Evolutionary conservation across 768 basidiomycete genomes (phyloP), one percentile per base, ranked within the genome.

Genomic region (Cystobasidium tubakii): DNA sequence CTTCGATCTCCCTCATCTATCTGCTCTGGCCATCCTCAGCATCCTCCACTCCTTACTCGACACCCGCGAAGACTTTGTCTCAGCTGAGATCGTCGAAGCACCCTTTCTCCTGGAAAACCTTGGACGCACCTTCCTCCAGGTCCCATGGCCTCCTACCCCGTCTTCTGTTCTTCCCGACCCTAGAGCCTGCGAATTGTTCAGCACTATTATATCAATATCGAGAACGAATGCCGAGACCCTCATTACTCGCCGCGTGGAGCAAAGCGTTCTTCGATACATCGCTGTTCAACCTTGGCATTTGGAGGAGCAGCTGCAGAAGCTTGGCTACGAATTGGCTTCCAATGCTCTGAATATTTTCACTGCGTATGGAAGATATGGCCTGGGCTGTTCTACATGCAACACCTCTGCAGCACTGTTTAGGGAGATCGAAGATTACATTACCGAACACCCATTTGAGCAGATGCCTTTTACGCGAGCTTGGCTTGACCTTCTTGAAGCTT

Each of bases 11-110:
- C 69, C 69, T 4, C n/a, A 44, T 13, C 15, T 55, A 10, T 29
- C 54, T 34, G 23, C 31, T 12, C 10, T 29, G 3, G 12, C 53
- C 13, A 57, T 55, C 33, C 55, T 71, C 13, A 23, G 23, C 53
- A 71, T 36, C 21, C 53, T 71, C 34, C 23, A 10, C 23, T 3
- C 50, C 42, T 31, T 71, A 3, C 29, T 71, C 53, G 29, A 27
- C n/a, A 71, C 69, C 19, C 54, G 29, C 10, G 69, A 71, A 29
- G 69, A 71, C 54, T 71, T 71, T 60, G 55, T 71, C 17, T 57
- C 54, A 1, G 36, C 69, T 3, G 69, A 71, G 39, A 39, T 57
- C 10, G 29, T 71, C 6, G 69, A 71, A 31, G 27, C 34, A 39
- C 69, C 69, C 1, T 27, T 54, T 17, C 55, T 71, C 3, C 42